phyloP scores from a whole-genome alignment of 768 basidiomycete species.

The Mycena galericulata region DNA sequence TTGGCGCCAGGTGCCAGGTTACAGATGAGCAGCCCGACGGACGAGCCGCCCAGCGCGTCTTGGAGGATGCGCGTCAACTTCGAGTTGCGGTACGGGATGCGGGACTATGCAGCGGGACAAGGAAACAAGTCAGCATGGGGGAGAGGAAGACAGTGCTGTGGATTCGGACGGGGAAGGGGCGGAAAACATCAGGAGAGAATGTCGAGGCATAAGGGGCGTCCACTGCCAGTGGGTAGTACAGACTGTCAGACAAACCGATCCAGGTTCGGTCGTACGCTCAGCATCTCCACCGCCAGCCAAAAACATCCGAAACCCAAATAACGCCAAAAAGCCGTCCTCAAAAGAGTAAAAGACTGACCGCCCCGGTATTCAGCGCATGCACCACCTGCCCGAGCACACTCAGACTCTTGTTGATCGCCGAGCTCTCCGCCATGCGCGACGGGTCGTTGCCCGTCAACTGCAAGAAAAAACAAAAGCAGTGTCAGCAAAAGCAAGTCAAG shows the following conservation, averaged over 20 bases:
- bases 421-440: conserved; percentile 88
- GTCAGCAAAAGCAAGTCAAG: not conserved
- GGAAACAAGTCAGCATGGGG: conserved; percentile 13
- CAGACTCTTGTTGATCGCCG: conserved; percentile 91
- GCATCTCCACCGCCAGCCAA: too few relatives aligned
- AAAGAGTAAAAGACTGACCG: conserved; percentile 64
- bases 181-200: too few relatives aligned
- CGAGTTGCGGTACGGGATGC: conserved; percentile 91
- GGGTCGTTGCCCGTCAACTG: conserved; percentile 87
- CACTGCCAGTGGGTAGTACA: too few relatives aligned
- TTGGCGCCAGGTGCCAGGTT: conserved; percentile 87
- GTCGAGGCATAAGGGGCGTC: too few relatives aligned
- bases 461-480: not conserved
- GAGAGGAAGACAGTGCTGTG: not conserved
- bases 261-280: too few relatives aligned
- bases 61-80: conserved; percentile 91
- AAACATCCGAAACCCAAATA: too few relatives aligned
- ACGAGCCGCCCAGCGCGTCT: conserved; percentile 88
- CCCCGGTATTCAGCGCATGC: conserved; percentile 82
- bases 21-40: conserved; percentile 85
- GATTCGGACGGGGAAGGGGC: too few relatives aligned
- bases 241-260: too few relatives aligned
- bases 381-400: conserved; percentile 91
- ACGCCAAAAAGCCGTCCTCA: too few relatives aligned
- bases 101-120: conserved; percentile 65